Evolutionary conservation across 768 basidiomycete species (phyloP), one percentile per base, ranked within the genome.

Genomic region (Lactarius deliciosus): DNA sequence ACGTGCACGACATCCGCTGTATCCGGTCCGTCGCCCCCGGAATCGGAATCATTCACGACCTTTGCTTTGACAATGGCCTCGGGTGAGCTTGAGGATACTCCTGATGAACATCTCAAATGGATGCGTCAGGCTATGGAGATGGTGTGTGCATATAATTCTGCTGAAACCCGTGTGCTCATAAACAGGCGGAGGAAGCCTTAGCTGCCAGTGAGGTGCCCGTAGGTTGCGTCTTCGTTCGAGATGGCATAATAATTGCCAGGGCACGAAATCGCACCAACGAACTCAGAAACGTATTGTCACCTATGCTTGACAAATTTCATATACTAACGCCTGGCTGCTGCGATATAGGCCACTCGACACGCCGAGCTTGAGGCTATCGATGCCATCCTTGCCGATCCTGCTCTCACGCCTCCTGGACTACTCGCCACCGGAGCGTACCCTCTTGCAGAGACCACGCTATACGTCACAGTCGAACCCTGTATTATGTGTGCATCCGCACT

Each of bases 401-500:
- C 73, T 18, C 82, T 90, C 69, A 89, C 90, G 9, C 84, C 86
- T 28, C 73, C 76, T 40, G 67, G 75, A n/a, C 60, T 76, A 0
- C 72, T 68, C 11, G 53, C 58, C 28, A 68, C 53, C 11, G 66
- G 66, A 16, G 58, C 75, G 54, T 86, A 91, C 65, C 92, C 92
- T 6, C 83, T 99, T 20, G 81, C 82, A 0, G 81, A 85, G 11
- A 96, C 93, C 25, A 91, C 86, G 2, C 85, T 98, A 34, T 99
- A 98, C 75, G 97, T 98, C 60, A 99, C 97, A 5, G 97, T 99
- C 61, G 96, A 99, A 77, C 97, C 96, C 0, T 99, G 97, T 77
- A 94, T 98, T 75, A 98, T 98, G 97, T 99, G 97, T 71, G 94
- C 95, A 15, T 94, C 93, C 28, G 97, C 96, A 13, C 83, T 99